Evolutionary conservation across 2,329 filamentous ascomycete genomes (phyloP).

Genomic region (Tolypocladium cylindrosporum): DNA sequence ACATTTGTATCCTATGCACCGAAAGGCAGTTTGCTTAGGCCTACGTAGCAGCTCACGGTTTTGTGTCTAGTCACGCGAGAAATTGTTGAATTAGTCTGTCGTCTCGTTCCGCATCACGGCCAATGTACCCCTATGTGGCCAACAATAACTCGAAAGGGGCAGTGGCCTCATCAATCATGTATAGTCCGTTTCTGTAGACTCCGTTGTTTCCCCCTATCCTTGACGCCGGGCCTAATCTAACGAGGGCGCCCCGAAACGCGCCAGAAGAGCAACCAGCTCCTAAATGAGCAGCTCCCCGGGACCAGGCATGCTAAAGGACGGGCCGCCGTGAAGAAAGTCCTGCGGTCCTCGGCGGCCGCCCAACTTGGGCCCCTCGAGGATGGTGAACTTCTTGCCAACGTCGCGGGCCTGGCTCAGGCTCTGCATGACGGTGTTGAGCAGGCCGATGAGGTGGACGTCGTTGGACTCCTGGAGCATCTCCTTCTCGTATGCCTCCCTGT

Average conservation of each 20-base stretch:
- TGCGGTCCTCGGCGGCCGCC: constrained; percentile 10
- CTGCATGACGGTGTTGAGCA: constrained; percentile 67
- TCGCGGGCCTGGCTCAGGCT: constrained; percentile 62
- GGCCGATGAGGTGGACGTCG: constrained; percentile 68
- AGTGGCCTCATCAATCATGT: neutral
- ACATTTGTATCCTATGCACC: neutral
- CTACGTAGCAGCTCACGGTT: neutral
- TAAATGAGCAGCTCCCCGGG: constrained; percentile 22
- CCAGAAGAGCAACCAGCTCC: neutral
- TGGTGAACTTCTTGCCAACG: constrained; percentile 62
- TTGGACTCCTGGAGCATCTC: constrained; percentile 72
- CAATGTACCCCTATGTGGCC: too few relatives aligned
- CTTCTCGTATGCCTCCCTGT: constrained; percentile 52
- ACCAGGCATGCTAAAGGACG: constrained; percentile 14
- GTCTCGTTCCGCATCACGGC: neutral
- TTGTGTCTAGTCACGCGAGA: neutral
- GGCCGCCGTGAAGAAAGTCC: constrained; percentile 10
- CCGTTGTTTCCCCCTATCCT: neutral
- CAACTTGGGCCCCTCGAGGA: constrained; percentile 37
- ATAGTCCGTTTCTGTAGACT: neutral
- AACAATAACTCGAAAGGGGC: neutral
- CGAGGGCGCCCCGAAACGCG: neutral
- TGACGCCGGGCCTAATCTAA: neutral
- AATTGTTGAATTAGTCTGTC: neutral
- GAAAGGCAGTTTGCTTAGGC: neutral